phyloP scores from a whole-genome alignment of 1,139 yeast genomes.

The Zhuliangozyma blackwelliae region DNA sequence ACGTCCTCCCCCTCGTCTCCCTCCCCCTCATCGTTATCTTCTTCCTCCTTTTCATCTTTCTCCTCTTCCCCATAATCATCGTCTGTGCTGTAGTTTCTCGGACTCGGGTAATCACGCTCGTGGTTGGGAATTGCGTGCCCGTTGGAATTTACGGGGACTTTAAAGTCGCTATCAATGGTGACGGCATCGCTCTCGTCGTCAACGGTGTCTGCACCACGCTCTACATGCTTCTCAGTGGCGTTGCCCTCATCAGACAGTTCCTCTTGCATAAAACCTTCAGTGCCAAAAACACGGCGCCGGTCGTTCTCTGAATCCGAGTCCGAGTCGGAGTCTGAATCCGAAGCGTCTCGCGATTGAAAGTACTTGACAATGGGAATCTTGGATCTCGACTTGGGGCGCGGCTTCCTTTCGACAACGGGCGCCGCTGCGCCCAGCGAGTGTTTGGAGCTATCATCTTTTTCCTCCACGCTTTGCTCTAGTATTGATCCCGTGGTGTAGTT shows the following conservation, averaged over 20 bases:
- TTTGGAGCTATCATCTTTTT: neutral
- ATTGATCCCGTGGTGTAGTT: constrained; percentile 1
- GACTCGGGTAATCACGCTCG: neutral
- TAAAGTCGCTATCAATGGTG: constrained; percentile 33
- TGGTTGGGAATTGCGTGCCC: constrained; percentile 14
- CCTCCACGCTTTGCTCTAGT: neutral
- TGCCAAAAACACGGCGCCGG: constrained; percentile 2
- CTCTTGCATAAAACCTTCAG: neutral
- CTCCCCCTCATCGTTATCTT: constrained; percentile 14
- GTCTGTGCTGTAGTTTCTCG: neutral
- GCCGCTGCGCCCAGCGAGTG: neutral
- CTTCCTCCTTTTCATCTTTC: constrained; percentile 3
- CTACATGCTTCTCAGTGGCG: constrained; percentile 13
- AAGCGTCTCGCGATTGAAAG: constrained; percentile 12
- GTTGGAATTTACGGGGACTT: constrained; percentile 21
- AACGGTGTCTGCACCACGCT: neutral
- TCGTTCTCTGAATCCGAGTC: constrained; percentile 15
- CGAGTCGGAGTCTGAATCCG: constrained; percentile 10
- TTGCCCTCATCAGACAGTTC: constrained; percentile 11
- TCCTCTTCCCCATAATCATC: constrained; percentile 6
- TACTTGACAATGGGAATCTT: constrained; percentile 17
- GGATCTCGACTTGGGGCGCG: constrained; percentile 6
- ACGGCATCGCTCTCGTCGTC: constrained; percentile 18
- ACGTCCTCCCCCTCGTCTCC: constrained; percentile 13
- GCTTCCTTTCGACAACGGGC: neutral